Evolutionary conservation across 306 rosid genomes (phyloP).

Genomic region (Prunus davidiana): DNA sequence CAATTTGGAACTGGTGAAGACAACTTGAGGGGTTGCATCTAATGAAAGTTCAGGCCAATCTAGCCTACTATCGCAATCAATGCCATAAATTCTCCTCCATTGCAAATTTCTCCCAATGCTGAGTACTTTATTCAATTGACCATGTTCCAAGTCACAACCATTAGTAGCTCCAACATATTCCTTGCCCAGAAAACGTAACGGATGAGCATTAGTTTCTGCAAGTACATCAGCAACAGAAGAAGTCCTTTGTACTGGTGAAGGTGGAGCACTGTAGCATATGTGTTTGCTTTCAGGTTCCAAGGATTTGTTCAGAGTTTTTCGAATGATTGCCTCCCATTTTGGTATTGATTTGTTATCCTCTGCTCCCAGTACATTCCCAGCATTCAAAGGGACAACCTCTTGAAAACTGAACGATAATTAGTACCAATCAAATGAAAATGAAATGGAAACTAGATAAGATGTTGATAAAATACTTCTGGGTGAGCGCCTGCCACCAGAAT

Average conservation of each 20-base stretch:
- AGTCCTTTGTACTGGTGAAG: slow-evolving; percentile 81
- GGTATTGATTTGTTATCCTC: slow-evolving; percentile 74
- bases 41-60: slow-evolving; percentile 94
- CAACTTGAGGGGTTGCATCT: slow-evolving; percentile 70
- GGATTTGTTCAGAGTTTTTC: slow-evolving; percentile 75
- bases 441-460: not conserved
- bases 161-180: slow-evolving; percentile 29
- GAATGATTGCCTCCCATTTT: slow-evolving; percentile 92
- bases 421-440: slow-evolving; percentile 11
- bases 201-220: slow-evolving; percentile 48
- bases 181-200: slow-evolving; percentile 43
- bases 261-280: slow-evolving; percentile 87
- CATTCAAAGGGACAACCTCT: slow-evolving; percentile 94
- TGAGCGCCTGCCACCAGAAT: not conserved
- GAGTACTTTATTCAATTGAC: slow-evolving; percentile 40
- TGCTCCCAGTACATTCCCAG: slow-evolving; percentile 92
- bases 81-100: slow-evolving; percentile 58
- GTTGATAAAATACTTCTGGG: not conserved
- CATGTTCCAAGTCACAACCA: slow-evolving; percentile 32
- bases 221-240: slow-evolving; percentile 74
- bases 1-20: slow-evolving; percentile 59
- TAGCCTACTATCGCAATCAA: slow-evolving; percentile 47
- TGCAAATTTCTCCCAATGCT: slow-evolving; percentile 40
- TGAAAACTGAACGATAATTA: slow-evolving; percentile 57
- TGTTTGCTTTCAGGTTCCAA: slow-evolving; percentile 55